Percentiles rank a stretch among this genome's conserved stretches.
Evolutionary conservation across 768 basidiomycete species (phyloP).

Genomic region (Sarcodon sp.): DNA sequence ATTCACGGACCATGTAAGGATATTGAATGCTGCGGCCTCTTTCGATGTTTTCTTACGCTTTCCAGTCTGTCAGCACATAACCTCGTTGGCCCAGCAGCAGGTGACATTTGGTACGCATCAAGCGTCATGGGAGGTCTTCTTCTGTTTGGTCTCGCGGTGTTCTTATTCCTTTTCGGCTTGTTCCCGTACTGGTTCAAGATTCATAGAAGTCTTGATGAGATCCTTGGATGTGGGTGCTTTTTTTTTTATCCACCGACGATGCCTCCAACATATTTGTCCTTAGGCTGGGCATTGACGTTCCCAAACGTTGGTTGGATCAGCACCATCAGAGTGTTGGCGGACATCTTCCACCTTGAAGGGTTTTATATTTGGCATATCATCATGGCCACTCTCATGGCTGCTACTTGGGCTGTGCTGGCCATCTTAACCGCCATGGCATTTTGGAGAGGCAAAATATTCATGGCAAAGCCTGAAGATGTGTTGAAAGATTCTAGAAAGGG

Average conservation of each 20-base stretch:
- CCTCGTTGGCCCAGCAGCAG: conserved; percentile 23
- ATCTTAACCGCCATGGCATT: conserved; percentile 27
- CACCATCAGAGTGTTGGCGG: conserved; percentile 25
- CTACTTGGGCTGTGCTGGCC: conserved; percentile 28
- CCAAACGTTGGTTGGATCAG: conserved; percentile 29
- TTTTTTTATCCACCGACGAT: no score
- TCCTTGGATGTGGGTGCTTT: conserved; percentile 26
- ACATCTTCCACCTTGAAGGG: conserved; percentile 25
- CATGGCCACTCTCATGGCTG: conserved; percentile 26
- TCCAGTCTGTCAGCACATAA: conserved; percentile 20
- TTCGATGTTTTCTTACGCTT: not conserved
- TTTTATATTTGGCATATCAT: conserved; percentile 26
- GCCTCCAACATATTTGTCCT: conserved; percentile 1
- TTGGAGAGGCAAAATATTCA: conserved; percentile 29
- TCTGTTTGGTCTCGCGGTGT: conserved; percentile 32
- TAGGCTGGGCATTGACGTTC: not conserved
- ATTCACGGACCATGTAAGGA: conserved; percentile 23
- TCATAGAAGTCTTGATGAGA: conserved; percentile 30
- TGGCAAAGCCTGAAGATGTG: conserved; percentile 27
- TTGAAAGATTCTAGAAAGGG: conserved; percentile 18
- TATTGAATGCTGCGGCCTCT: not conserved
- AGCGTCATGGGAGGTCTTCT: conserved; percentile 25
- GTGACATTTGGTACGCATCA: conserved; percentile 30
- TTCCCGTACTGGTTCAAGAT: conserved; percentile 37
- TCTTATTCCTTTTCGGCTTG: conserved; percentile 31